These are phyloP conservation scores for Chloroidium sp. DNA, from an alignment of 163 green algal genomes.

Conservation along the genomic window DNA sequence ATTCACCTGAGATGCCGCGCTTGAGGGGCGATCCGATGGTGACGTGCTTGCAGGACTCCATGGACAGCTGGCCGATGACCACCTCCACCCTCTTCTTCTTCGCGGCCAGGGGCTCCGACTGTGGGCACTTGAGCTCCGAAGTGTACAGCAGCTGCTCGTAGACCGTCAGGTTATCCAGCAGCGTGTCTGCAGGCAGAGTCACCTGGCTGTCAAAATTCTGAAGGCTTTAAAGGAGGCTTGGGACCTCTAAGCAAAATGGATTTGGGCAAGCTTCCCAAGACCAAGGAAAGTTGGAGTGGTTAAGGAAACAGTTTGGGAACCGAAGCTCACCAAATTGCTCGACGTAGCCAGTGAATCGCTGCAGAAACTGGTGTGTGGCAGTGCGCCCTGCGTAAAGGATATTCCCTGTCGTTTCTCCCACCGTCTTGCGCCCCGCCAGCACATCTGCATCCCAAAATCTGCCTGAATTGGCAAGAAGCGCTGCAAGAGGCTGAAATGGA, in stretches of 20 bases:
- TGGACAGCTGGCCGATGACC: slow-evolving; percentile 49
- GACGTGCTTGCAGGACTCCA: slow-evolving; percentile 48
- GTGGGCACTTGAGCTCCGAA: slow-evolving; percentile 68
- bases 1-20: slow-evolving; percentile 28
- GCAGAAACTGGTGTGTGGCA: slow-evolving; percentile 51
- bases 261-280: too few species aligned
- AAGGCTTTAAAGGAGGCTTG: too few species aligned
- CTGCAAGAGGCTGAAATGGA: too few species aligned
- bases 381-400: slow-evolving; percentile 50
- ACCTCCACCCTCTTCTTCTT: slow-evolving; percentile 53
- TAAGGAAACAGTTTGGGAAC: too few species aligned
- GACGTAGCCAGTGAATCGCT: slow-evolving; percentile 55
- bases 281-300: too few species aligned
- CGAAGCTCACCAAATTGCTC: slow-evolving; percentile 34
- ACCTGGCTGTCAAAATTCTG: too few species aligned
- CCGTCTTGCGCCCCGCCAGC: slow-evolving; percentile 48
- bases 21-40: slow-evolving; percentile 56
- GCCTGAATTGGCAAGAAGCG: too few species aligned
- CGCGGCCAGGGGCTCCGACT: slow-evolving; percentile 15
- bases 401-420: slow-evolving; percentile 28
- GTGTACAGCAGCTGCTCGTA: slow-evolving; percentile 82
- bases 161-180: slow-evolving; percentile 43
- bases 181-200: slow-evolving; percentile 5
- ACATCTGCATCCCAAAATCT: slow-evolving; percentile 12
- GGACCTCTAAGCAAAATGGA: too few species aligned